Conservation (phyloP, 2,329 filamentous ascomycete genomes). For the Phaeosphaeriaceae sp. region DNA sequence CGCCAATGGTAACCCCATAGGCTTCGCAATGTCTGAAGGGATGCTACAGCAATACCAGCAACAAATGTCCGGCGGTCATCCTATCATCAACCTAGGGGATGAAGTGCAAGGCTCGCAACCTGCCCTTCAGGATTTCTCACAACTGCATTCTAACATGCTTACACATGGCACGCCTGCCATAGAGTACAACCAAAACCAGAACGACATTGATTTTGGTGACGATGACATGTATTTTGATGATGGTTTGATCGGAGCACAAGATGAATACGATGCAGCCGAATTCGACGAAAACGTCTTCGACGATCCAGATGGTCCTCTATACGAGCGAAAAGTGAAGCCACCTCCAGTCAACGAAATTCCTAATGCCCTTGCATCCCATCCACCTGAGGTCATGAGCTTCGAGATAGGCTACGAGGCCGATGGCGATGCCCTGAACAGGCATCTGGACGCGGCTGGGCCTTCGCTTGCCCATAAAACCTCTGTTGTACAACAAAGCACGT, state of each 20-base stretch:
- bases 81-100: background rate
- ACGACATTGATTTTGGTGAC: conserved; percentile 29
- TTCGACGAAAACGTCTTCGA: conserved; percentile 81
- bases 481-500: conserved; percentile 40
- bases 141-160: too few relatives aligned
- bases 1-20: conserved; percentile 39
- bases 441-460: conserved; percentile 46
- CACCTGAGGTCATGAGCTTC: conserved; percentile 19
- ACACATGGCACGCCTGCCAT: conserved; percentile 7
- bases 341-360: conserved; percentile 22
- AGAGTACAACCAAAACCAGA: conserved; percentile 13
- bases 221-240: conserved; percentile 75
- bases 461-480: conserved; percentile 60
- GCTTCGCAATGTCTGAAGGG: conserved; percentile 40
- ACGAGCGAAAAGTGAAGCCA: conserved; percentile 56
- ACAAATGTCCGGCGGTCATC: background rate
- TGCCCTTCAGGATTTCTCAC: too few relatives aligned
- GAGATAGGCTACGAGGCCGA: conserved; percentile 42
- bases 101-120: too few relatives aligned
- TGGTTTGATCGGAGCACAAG: conserved; percentile 63
- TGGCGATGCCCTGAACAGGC: conserved; percentile 36
- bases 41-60: conserved; percentile 23
- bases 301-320: conserved; percentile 51
- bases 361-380: conserved; percentile 22
- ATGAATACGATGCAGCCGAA: conserved; percentile 57